Evolutionary conservation across 2,329 filamentous ascomycete species (phyloP), one percentile per base, ranked within the genome.

Genomic region (Pseudomassariella vexata): DNA sequence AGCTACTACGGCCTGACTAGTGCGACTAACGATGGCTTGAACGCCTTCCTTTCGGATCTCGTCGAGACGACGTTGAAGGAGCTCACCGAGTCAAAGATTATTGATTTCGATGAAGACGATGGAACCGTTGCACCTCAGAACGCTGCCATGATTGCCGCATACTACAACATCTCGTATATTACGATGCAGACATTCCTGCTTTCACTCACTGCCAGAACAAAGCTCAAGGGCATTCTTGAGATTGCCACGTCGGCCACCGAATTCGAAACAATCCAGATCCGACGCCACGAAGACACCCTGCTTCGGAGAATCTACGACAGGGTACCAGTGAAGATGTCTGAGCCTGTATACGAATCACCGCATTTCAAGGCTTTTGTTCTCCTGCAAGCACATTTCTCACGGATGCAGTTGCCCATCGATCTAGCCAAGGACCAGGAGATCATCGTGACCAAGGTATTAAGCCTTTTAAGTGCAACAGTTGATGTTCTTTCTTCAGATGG

Each of bases 321-420:
- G 32, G 74, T 94, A 16, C 92, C 92, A 0, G 90, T 95, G 54
- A 96, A 96, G 71, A 92, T 96, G 82, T 75, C 85, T 1, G 76
- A 95, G 44, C 76, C 79, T 10, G 80, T 78, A 37, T 94, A 82
- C 50, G 87, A 95, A 56, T 92, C 87, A n/a, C 88, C 92, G 2
- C 88, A 96, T 55, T 96, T 96, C 73, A 98, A 98, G 65, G 85
- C 90, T 0, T 95, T 96, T 52, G 85, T 96, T n/a, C 72, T 98
- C 28, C 71, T 98, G 6, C 92, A 98, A 57, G 92, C 92, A 3
- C 92, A 98, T 62, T 98, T 98, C 61, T 94, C 89, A 5, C 77
- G 94, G 36, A 94, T 98, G 87, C 88, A 95, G 59, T 71, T 98
- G 35, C 90, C 92, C 1, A 86, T 95, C 38, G 92, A 98, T 60